Percentiles rank a stretch among this genome's conserved stretches.
These are phyloP conservation scores for Monosporascus sp. DNA, from an alignment of 2,329 filamentous ascomycete genomes.

Conservation along the genomic window DNA sequence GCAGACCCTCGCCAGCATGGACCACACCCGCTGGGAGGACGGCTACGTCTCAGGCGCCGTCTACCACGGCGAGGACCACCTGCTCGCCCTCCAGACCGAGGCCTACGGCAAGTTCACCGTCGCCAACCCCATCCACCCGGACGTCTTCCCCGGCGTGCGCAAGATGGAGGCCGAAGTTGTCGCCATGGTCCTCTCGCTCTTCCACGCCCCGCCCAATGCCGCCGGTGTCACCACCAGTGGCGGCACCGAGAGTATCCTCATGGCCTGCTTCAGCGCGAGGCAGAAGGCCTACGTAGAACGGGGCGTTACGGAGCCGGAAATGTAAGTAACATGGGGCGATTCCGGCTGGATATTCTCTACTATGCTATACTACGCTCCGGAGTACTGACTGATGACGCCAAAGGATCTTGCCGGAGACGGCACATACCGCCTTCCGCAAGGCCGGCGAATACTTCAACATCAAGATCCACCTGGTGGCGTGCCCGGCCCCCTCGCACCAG, in stretches of 20 bases:
- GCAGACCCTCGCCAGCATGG: slow-evolving; percentile 71
- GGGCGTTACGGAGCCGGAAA: slow-evolving; percentile 87
- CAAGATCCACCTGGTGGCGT: slow-evolving; percentile 82
- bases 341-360: not conserved
- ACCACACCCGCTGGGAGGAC: slow-evolving; percentile 96
- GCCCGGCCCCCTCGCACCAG: slow-evolving; percentile 79
- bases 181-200: slow-evolving; percentile 86
- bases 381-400: no score
- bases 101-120: slow-evolving; percentile 94
- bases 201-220: slow-evolving; percentile 79
- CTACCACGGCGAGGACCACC: slow-evolving; percentile 83
- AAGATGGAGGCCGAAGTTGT: slow-evolving; percentile 99
- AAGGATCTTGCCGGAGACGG: slow-evolving; percentile 90
- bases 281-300: slow-evolving; percentile 85
- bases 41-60: slow-evolving; percentile 91
- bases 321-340: slow-evolving; percentile 50
- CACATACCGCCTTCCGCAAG: slow-evolving; percentile 94
- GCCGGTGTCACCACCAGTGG: slow-evolving; percentile 88
- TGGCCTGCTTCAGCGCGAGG: slow-evolving; percentile 86
- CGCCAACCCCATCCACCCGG: slow-evolving; percentile 92
- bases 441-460: slow-evolving; percentile 95
- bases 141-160: slow-evolving; percentile 93
- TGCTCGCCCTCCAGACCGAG: slow-evolving; percentile 82
- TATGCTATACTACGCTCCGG: no score
- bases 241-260: slow-evolving; percentile 93